Evolutionary conservation across 768 basidiomycete genomes (phyloP), one percentile per base, ranked within the genome.

Genomic region (Cystobasidium ongulense): DNA sequence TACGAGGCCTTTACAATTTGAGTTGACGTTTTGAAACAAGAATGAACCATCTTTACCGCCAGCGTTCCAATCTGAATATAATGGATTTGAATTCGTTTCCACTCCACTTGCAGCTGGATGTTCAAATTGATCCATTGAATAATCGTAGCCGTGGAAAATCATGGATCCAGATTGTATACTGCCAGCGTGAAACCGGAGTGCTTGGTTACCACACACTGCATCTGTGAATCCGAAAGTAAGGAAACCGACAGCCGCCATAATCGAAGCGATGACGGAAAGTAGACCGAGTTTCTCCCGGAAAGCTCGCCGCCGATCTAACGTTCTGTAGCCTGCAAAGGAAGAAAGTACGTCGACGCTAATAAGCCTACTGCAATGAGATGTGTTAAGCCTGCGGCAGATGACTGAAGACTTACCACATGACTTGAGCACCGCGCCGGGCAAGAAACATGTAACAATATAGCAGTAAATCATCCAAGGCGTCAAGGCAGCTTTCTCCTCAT

Each of bases 201-300:
- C 86, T 38, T 92, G 91, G 39, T 84, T 89, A 38, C 92, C 92
- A 81, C 96, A 99, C 52, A 98, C 96, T 67, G 88, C 83, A 79
- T 92, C 87, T 11, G 93, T 97, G 84, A 99, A 99, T 8, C 96
- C 96, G 82, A 99, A 99, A 13, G 96, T 99, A 80, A 99, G 85
- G 86, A 92, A 99, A 79, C 94, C 96, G 78, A 99, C 96, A 66
- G 84, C 86, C 21, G 90, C 90, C 94, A 98, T 96, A 75, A 93
- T 85, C n/a, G 81, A 3, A 18, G 86, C 80, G 79, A 95, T 91
- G 81, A 97, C 84, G 76, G 85, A 83, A 62, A 99, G 84, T 29
- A 99, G 86, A 8, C 95, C 96, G 82, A 97, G 92, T 84, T 99
- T 99, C 83, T 99, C 96, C 76, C 96, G 86, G 94, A 94, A 99